These are phyloP conservation scores for Isabelozyma gotoi DNA, from an alignment of 805 yeast genomes.

Conservation along the genomic window DNA sequence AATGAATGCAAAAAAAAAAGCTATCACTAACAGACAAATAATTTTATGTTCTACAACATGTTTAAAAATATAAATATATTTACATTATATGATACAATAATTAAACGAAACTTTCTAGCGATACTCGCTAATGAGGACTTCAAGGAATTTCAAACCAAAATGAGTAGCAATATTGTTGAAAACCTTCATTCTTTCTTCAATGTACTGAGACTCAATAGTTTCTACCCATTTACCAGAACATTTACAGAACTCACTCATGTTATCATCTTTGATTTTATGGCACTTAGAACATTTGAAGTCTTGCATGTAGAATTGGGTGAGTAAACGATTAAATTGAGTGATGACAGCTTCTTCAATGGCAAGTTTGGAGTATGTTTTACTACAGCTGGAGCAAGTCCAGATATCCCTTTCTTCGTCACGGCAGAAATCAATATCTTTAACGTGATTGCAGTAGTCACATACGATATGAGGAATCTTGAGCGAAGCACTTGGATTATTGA, in stretches of 20 bases:
- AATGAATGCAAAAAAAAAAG: background rate
- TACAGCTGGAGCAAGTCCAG: constrained; percentile 71
- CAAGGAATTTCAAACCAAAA: constrained; percentile 60
- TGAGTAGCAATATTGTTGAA: constrained; percentile 59
- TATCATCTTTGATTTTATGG: constrained; percentile 59
- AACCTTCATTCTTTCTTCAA: constrained; percentile 46
- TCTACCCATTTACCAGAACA: constrained; percentile 89
- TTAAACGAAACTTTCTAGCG: background rate
- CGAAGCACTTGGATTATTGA: constrained; percentile 72
- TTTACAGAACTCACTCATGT: constrained; percentile 70
- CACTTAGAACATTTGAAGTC: constrained; percentile 84
- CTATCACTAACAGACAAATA: background rate
- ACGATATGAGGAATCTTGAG: constrained; percentile 64
- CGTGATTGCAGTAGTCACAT: constrained; percentile 77
- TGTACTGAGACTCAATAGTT: constrained; percentile 45
- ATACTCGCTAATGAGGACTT: constrained; percentile 29
- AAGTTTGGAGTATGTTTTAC: constrained; percentile 59
- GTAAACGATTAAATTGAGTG: constrained; percentile 53
- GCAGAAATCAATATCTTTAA: constrained; percentile 80
- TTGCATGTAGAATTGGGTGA: constrained; percentile 70
- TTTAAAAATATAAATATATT: background rate
- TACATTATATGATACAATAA: background rate
- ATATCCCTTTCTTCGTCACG: constrained; percentile 53
- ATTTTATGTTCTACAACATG: background rate
- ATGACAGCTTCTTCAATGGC: constrained; percentile 79